phyloP scores from a whole-genome alignment of 148 eudicot genomes.

The Nyssa sinensis region DNA sequence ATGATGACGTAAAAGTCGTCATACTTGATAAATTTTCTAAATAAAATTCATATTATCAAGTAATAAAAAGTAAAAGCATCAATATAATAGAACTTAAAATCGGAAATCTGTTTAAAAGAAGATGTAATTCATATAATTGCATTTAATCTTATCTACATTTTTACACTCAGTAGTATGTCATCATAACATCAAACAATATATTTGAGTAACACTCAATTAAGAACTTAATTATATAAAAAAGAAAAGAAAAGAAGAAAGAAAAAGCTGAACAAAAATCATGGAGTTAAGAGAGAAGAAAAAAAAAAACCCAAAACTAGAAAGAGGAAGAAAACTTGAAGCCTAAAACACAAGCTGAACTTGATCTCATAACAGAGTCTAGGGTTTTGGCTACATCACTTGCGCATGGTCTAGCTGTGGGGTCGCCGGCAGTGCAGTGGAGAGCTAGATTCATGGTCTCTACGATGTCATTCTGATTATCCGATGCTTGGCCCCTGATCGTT shows the following conservation, averaged over 20 bases:
- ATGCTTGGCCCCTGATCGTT: slow-evolving; percentile 21
- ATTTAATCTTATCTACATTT: slow-evolving; percentile 26
- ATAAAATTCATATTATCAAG: too few species aligned
- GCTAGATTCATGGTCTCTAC: slow-evolving; percentile 76
- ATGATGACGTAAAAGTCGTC: too few species aligned
- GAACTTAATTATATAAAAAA: neutral
- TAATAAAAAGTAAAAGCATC: too few species aligned
- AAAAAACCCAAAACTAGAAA: slow-evolving; percentile 15
- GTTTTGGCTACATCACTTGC: slow-evolving; percentile 54
- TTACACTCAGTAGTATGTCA: slow-evolving; percentile 25
- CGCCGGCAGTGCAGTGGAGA: slow-evolving; percentile 63
- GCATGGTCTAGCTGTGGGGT: slow-evolving; percentile 59
- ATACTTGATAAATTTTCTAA: too few species aligned
- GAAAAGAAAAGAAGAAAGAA: neutral
- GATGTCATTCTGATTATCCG: slow-evolving; percentile 40
- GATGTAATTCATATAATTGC: slow-evolving; percentile 4
- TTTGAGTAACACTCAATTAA: slow-evolving; percentile 22
- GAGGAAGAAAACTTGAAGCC: slow-evolving; percentile 34
- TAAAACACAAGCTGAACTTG: slow-evolving; percentile 42
- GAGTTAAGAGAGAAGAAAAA: neutral
- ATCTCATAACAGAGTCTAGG: slow-evolving; percentile 39
- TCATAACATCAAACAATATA: slow-evolving; percentile 20
- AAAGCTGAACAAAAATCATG: slow-evolving; percentile 16
- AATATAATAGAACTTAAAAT: too few species aligned
- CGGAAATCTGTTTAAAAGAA: neutral